Base-by-base conservation (phyloP, 148 eudicot species). In the Chenopodium quinoa region DNA sequence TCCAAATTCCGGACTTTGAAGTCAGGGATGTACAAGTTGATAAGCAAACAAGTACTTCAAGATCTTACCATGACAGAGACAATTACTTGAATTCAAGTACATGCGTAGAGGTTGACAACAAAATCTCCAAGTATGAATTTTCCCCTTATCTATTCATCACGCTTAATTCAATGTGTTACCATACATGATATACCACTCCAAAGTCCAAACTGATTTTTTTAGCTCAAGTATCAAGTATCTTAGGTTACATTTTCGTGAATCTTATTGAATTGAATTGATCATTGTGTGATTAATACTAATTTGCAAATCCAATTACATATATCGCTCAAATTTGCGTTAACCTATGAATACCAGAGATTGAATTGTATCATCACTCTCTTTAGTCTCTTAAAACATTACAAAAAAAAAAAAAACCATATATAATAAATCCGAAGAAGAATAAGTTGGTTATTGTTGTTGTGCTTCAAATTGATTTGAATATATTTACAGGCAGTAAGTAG, bases 1-100 rank as follows among this genome's bases (percentile, higher is more conserved):
- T 80, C 71, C 72, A 74, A 56, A 82, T 89, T 12, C 73, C 79
- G 14, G 89, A 82, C 78, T 81, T 79, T 84, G 95, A 88, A 73
- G 82, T 93, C 47, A 92, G 90, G 79, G 99, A 95, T 89, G 94
- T 95, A 50, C 92, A 93, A 77, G 91, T 93, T 70, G 99, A 95
- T 80, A 91, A 87, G 77, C 90, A 90, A 79, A 86, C 87, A 20
- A 88, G 84, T 65, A 67, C 78, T 73, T 60, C 75, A 65, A 72
- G 70, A 70, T 67, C 81, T 76, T 50, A 19, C 17, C 32, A 73
- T n/a, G 22, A 16, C n/a, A 10, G 1, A 52, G 62, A 64, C 7
- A 27, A 54, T 71, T 25, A 34, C 31, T 71, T 73, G 8, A 54
- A 16, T n/a, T 60, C 83, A 17, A 62, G 34, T 20, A 1, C 78